Evolutionary conservation across 202 grass and related monocot species (phyloP).

Genomic region (Cymbopogon flexuosus): DNA sequence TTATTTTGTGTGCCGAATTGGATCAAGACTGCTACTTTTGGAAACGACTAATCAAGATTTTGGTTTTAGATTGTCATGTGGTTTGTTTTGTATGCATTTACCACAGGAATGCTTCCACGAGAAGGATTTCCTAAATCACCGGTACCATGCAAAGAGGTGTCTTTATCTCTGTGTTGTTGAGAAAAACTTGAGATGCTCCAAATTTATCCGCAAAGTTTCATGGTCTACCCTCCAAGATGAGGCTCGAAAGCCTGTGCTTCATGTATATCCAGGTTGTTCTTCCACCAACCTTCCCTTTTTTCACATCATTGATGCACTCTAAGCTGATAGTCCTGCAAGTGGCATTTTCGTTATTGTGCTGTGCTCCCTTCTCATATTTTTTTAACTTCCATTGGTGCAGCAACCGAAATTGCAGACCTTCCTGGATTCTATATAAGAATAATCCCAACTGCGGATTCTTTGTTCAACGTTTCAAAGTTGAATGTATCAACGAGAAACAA

Average conservation of each 20-base stretch:
- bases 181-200: conserved; percentile 60
- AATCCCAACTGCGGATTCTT: conserved; percentile 58
- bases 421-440: conserved; percentile 65
- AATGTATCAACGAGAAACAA: conserved; percentile 79
- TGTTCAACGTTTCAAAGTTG: conserved; percentile 69
- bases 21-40: not conserved
- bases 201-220: conserved; percentile 42
- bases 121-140: conserved; percentile 91
- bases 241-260: conserved; percentile 81
- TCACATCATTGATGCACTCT: not conserved
- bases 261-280: conserved; percentile 85
- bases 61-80: not conserved
- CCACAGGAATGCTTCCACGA: conserved; percentile 87
- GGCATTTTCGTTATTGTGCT: not conserved
- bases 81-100: conserved; percentile 18
- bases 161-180: conserved; percentile 73
- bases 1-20: not conserved
- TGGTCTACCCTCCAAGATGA: conserved; percentile 83
- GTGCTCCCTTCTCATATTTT: not conserved
- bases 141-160: conserved; percentile 87
- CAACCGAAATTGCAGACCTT: conserved; percentile 50
- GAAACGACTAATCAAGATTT: not conserved
- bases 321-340: not conserved
- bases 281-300: conserved; percentile 17
- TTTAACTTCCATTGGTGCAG: conserved; percentile 34